Conservation (phyloP, 2,329 filamentous ascomycete species). For the Elsinoe ampelina region DNA sequence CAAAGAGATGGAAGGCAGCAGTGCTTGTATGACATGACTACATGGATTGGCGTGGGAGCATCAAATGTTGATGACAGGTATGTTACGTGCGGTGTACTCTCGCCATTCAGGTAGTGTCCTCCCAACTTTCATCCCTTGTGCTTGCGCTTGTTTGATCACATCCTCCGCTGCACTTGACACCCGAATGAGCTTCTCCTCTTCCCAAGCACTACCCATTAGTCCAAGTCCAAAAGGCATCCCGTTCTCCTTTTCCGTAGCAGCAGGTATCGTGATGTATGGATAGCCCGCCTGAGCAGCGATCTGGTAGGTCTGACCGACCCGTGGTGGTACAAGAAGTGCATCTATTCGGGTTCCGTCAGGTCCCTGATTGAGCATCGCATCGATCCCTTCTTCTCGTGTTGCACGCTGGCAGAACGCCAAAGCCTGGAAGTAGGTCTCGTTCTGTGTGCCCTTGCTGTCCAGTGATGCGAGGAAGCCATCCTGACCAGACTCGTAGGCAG, state of each 20-base stretch:
- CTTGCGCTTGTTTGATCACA: constrained; percentile 18
- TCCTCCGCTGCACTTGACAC: constrained; percentile 39
- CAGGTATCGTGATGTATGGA: constrained; percentile 61
- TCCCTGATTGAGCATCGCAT: constrained; percentile 49
- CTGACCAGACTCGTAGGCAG: constrained; percentile 61
- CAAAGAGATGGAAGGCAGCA: too few relatives aligned
- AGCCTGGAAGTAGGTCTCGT: constrained; percentile 60
- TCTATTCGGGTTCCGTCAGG: constrained; percentile 41
- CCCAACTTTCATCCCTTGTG: neutral
- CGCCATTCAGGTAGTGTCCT: constrained; percentile 9
- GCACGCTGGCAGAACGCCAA: constrained; percentile 51
- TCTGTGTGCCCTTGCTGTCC: constrained; percentile 49
- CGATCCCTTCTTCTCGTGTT: constrained; percentile 57
- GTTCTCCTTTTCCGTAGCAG: constrained; percentile 41
- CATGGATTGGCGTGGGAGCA: neutral
- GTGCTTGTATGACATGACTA: neutral
- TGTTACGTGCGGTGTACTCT: neutral
- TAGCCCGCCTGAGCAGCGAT: constrained; percentile 69
- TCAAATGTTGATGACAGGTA: constrained; percentile 12
- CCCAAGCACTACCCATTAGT: constrained; percentile 28
- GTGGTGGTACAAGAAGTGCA: constrained; percentile 58
- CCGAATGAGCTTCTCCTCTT: constrained; percentile 25
- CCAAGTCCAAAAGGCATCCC: constrained; percentile 39
- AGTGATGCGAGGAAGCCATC: constrained; percentile 59
- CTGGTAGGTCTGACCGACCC: constrained; percentile 59